These are phyloP conservation scores for Calocybe gambosa DNA, from an alignment of 1,284 basidiomycete species.

Conservation along the genomic window DNA sequence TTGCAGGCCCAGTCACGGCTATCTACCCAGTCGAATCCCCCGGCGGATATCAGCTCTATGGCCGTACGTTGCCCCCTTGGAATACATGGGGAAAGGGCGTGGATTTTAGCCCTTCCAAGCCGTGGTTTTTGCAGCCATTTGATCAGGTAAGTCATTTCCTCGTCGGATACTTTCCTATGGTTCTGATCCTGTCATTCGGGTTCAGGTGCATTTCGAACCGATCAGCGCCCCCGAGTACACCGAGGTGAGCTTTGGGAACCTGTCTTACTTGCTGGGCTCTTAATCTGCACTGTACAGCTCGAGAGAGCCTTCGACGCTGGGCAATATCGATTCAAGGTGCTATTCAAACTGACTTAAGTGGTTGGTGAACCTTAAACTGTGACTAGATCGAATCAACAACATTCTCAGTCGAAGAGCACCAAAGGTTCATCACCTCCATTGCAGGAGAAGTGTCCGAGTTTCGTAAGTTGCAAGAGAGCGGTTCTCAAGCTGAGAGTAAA, in stretches of 20 bases:
- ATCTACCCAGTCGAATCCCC: constrained; percentile 17
- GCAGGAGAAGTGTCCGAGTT: constrained; percentile 39
- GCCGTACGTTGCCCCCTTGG: constrained; percentile 49
- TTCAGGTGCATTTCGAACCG: constrained; percentile 43
- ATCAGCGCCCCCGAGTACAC: constrained; percentile 42
- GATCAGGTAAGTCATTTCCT: constrained; percentile 46
- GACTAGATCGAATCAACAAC: constrained; percentile 42
- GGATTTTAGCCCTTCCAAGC: constrained; percentile 40
- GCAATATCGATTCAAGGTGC: constrained; percentile 46
- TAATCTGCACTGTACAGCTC: constrained; percentile 28
- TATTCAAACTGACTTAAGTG: constrained; percentile 17
- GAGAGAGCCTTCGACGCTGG: constrained; percentile 59
- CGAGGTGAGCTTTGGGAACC: constrained; percentile 35
- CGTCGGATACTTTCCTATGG: no score
- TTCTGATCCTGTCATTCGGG: no score
- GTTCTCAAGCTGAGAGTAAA: constrained; percentile 32
- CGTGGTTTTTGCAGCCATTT: constrained; percentile 61
- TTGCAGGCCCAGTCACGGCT: constrained; percentile 50
- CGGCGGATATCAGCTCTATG: constrained; percentile 15
- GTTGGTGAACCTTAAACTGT: no score
- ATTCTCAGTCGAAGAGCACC: constrained; percentile 53
- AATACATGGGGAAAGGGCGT: constrained; percentile 53
- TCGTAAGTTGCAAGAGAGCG: constrained; percentile 30
- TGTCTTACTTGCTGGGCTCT: background rate
- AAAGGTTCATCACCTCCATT: constrained; percentile 37